Base-by-base conservation (phyloP, 441 rosid genomes). In the Mallotus japonicus region DNA sequence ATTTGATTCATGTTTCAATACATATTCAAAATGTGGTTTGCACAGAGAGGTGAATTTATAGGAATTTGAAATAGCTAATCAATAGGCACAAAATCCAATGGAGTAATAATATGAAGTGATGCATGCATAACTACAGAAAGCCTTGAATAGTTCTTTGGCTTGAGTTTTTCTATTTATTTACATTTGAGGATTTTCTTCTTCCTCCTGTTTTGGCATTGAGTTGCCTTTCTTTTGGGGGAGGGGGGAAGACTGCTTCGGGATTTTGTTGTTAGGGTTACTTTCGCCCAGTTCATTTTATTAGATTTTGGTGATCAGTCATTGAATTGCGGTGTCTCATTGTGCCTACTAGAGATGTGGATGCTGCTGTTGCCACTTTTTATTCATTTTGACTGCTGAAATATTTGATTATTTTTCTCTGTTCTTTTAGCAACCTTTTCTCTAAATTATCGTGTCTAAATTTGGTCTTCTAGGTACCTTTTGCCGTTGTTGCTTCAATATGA, bases 401-500 rank as follows among this genome's bases (percentile, higher is more conserved):
- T 75, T 56, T 55, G n/a, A 9, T 10, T 58, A 19, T 60, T 19
- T 34, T 9, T 61, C 37, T 47, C 16, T 19, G 40, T 58, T 67
- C 15, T 69, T 54, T 0, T 58, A 49, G 72, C 37, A 40, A 24
- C 46, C 51, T 0, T 28, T 37, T 4, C 40, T 47, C 17, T 5
- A 32, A 24, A 66, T 47, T 42, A 66, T 47, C 55, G 34, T 55
- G 63, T 69, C 44, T 67, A 79, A 58, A 73, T 74, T 72, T 78
- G 72, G 63, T 72, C 75, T 72, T 70, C 75, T 84, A 96, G 99
- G 99, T 93, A 84, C 82, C 98, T 96, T 68, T 78, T 96, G 71
- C 99, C 99, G 54, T 82, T 93, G 83, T 80, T 96, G 88, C 93
- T 96, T 72, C 99, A 96, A 85, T 96, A 88, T 83, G 99, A 96